Evolutionary conservation across 352 stramenopile genomes (phyloP).

Genomic region (Pythium myriotylum): DNA sequence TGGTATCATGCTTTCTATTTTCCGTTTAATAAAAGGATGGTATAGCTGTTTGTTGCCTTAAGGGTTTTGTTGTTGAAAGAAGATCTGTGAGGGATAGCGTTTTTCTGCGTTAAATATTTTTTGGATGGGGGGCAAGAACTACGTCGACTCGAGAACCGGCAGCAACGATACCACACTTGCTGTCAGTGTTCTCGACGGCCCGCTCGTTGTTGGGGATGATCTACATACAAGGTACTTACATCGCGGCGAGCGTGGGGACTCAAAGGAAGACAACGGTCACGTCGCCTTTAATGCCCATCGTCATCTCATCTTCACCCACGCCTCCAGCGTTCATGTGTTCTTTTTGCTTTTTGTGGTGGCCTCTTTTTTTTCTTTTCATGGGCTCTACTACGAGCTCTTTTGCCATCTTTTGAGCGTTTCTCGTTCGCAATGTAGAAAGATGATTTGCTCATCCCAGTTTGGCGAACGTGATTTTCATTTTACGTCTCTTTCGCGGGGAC

Average conservation of each 20-base stretch:
- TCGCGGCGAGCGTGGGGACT: too few relatives aligned
- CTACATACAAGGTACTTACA: too few relatives aligned
- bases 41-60: slow-evolving; percentile 3
- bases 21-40: slow-evolving; percentile 27
- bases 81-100: slow-evolving; percentile 1
- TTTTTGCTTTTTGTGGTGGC: slow-evolving; percentile 9
- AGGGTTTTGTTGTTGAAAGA: background rate
- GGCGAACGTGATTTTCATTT: slow-evolving; percentile 93
- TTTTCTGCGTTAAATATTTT: slow-evolving; percentile 32
- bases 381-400: slow-evolving; percentile 31
- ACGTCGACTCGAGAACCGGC: background rate
- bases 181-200: slow-evolving; percentile 1
- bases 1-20: slow-evolving; percentile 33
- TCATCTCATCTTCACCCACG: too few relatives aligned
- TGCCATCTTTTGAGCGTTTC: slow-evolving; percentile 47
- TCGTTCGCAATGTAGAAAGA: slow-evolving; percentile 26
- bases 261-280: too few relatives aligned
- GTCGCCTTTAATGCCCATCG: too few relatives aligned
- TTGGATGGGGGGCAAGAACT: background rate
- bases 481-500: slow-evolving; percentile 87
- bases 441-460: slow-evolving; percentile 77
- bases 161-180: too few relatives aligned
- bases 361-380: slow-evolving; percentile 20
- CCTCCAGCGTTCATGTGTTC: background rate
- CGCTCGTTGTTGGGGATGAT: too few relatives aligned